These are phyloP conservation scores for Chalaropsis thielavioides DNA, from an alignment of 2,329 filamentous ascomycete species.

Conservation along the genomic window DNA sequence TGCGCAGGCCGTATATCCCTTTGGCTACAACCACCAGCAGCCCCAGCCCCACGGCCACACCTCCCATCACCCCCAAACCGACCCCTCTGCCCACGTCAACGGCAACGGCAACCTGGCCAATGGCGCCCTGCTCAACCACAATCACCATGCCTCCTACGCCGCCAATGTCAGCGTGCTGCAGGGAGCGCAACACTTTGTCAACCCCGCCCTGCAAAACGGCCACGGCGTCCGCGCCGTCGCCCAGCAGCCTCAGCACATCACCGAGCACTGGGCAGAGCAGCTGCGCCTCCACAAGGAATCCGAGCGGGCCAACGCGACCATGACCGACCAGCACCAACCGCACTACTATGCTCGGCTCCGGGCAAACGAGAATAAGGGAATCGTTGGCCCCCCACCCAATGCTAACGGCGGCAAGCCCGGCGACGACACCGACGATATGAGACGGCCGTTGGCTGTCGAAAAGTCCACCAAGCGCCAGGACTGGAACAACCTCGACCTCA, in stretches of 20 bases:
- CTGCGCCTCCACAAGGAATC: constrained; percentile 65
- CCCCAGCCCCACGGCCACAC: constrained; percentile 41
- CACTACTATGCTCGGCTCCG: constrained; percentile 60
- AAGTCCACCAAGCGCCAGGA: constrained; percentile 57
- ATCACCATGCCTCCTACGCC: constrained; percentile 15
- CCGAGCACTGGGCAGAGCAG: constrained; percentile 78
- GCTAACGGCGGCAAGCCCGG: constrained; percentile 38
- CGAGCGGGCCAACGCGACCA: constrained; percentile 57
- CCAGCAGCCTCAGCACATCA: constrained; percentile 38
- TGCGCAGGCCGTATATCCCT: constrained; percentile 25
- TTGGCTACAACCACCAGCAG: constrained; percentile 58
- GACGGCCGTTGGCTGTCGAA: constrained; percentile 51
- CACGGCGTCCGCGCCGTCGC: constrained; percentile 35
- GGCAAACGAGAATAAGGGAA: constrained; percentile 54
- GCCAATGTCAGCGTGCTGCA: constrained; percentile 12
- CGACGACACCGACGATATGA: constrained; percentile 42
- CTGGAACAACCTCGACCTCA: constrained; percentile 88
- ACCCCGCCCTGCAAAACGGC: constrained; percentile 38
- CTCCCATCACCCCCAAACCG: constrained; percentile 49
- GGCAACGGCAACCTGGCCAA: constrained; percentile 34
- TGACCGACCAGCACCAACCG: constrained; percentile 49
- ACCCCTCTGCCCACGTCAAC: constrained; percentile 37
- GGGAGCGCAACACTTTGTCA: constrained; percentile 12
- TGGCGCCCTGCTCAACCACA: constrained; percentile 29
- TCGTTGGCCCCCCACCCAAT: constrained; percentile 33